Conservation (phyloP, 306 rosid genomes). For the Gleditsia sinensis region DNA sequence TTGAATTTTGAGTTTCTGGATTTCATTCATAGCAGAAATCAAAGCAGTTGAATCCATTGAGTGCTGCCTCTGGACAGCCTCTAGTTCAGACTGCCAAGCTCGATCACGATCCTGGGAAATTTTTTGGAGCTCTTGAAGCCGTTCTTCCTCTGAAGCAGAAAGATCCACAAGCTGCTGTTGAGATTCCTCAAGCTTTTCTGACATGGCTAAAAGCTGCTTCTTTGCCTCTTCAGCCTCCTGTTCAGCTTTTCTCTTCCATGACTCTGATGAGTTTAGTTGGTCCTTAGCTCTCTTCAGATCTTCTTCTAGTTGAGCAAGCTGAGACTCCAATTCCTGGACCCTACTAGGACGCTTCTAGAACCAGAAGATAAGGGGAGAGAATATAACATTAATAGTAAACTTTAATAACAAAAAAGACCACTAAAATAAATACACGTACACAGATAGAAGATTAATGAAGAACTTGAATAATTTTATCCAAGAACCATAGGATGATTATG, state of each 20-base stretch:
- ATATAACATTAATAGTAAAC: not conserved
- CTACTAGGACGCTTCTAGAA: constrained; percentile 59
- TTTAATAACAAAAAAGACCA: not conserved
- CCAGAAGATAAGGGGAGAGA: constrained; percentile 17
- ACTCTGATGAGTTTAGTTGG: constrained; percentile 65
- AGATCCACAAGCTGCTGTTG: constrained; percentile 68
- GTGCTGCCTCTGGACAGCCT: constrained; percentile 81
- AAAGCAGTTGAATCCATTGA: constrained; percentile 77
- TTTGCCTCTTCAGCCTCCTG: constrained; percentile 81
- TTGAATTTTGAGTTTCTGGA: constrained; percentile 77
- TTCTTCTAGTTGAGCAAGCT: constrained; percentile 69
- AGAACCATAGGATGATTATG: not conserved
- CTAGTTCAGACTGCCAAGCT: constrained; percentile 88
- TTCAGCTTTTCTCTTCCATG: constrained; percentile 60
- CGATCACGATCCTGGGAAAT: constrained; percentile 82
- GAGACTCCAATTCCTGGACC: constrained; percentile 70
- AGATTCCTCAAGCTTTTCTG: constrained; percentile 72
- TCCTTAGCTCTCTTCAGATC: constrained; percentile 73
- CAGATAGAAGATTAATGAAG: not conserved
- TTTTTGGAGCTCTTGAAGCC: constrained; percentile 69
- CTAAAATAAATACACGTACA: not conserved
- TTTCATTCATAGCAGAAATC: constrained; percentile 72
- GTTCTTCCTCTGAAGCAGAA: constrained; percentile 75
- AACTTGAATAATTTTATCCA: not conserved
- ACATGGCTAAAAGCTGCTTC: constrained; percentile 52